Evolutionary conservation across 192 early-diverging fungal species (phyloP), one percentile per base, ranked within the genome.

Genomic region (Coemansia sp.): DNA sequence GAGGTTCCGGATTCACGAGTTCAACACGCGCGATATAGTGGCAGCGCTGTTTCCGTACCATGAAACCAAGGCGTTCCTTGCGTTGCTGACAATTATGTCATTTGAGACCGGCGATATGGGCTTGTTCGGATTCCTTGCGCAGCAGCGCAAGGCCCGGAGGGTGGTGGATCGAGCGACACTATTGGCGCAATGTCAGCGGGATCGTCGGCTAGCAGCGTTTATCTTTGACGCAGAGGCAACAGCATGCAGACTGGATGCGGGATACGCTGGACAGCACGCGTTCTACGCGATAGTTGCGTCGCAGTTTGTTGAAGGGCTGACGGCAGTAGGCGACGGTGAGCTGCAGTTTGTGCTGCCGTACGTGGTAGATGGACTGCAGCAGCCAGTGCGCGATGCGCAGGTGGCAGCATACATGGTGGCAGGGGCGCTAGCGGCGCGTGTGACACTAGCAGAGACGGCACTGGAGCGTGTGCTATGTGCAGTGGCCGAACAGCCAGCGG

Each of bases 1-100:
- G 30, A 85, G 93, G 54, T 88, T 85, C 79, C 76, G 88, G 48
- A 91, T 98, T 64, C 78, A 98, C 60, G 91, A 93, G 66, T 88
- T 89, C 76, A 98, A 97, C 67, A 78, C 93, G 23, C 88, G 92
- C 34, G 83, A 83, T 6, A 64, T 96, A 4, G 48, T 98, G 24
- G 85, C 78, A 19, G 88, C 87, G 31, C 83, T 97, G 27, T 67
- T 98, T 54, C 97, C 97, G 25, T 98, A 93, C 78, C 94, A 98
- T 62, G 95, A 97, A 68, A 94, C 94, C 10, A 85, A 87, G 59
- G 84, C 88, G 41, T 98, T 97, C 81, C 81, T 90, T 54, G 85
- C 87, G 52, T 85, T 98, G 85, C 85, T 93, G 5, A 82, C 84
- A 24, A 84, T 94, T 30, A 79, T 97, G 18, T 75, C 80, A 14